Evolutionary conservation across 1,284 basidiomycete species (phyloP), one percentile per base, ranked within the genome.

Genomic region (Flammula alnicola): DNA sequence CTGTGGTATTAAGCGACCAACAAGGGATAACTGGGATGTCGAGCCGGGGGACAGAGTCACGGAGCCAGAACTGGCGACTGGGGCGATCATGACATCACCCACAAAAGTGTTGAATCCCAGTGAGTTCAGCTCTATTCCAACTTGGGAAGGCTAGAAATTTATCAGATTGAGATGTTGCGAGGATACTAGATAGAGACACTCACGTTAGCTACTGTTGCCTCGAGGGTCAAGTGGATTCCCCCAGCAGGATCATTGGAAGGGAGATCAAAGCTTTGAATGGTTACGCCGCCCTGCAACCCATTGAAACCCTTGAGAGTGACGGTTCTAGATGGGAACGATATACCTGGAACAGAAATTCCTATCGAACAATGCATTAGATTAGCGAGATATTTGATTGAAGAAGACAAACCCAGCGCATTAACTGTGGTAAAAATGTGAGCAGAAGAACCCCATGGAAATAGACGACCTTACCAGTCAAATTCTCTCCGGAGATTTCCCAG

Each of bases 301-400:
- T 91, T 86, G 71, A 91, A 82, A 31, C 88, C 89, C 56, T 85
- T 84, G 31, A 91, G 69, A 9, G 79, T 79, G 9, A 91, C 81
- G n/a, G 67, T 72, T 71, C 88, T 88, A 16, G 75, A 67, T 7
- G 77, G 64, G 30, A 88, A 72, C 5, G 70, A 64, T 49, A 91
- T 78, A 10, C 76, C 78, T 27, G 77, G 59, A 26, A 89, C 82
- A 25, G 72, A 66, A 52, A 89, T 81, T 16, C 82, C 83, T 80
- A 51, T 10, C 35, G 36, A 23, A 42, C n/a, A n/a, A n/a, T n/a
- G n/a, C n/a, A n/a, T n/a, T n/a, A 47, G 36, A 11, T n/a, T 14
- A 7, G 8, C 32, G 37, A 12, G 19, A 45, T 27, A 10, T 41
- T 32, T n/a, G 7, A 51, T 52, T 14, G 38, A 51, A 16, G 25